Percentiles rank a stretch among this genome's conserved stretches.
Evolutionary conservation across 1,284 basidiomycete genomes (phyloP).

Genomic region (Heterobasidion annosum): DNA sequence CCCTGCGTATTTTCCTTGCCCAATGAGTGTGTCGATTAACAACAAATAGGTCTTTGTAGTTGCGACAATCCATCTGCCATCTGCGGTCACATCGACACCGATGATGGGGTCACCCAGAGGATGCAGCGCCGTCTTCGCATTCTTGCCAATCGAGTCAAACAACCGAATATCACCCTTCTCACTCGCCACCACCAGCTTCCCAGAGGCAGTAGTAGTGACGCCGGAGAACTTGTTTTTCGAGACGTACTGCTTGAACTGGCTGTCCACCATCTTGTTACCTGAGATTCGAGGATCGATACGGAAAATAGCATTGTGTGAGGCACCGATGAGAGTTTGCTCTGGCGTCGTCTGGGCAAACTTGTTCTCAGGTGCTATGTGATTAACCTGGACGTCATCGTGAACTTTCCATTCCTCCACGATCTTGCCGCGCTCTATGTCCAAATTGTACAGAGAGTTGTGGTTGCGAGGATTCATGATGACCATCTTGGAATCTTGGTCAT

Average conservation of each 20-base stretch:
- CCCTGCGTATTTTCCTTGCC: slow-evolving; percentile 84
- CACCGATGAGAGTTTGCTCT: slow-evolving; percentile 90
- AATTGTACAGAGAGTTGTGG: slow-evolving; percentile 80
- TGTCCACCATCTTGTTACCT: slow-evolving; percentile 91
- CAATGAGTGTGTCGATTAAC: slow-evolving; percentile 93
- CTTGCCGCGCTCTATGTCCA: slow-evolving; percentile 95
- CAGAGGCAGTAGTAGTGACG: slow-evolving; percentile 80
- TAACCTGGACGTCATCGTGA: slow-evolving; percentile 79
- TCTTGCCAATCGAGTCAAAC: slow-evolving; percentile 96
- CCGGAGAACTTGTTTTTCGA: slow-evolving; percentile 95
- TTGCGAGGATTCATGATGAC: slow-evolving; percentile 83
- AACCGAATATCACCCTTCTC: slow-evolving; percentile 96
- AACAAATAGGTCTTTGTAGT: slow-evolving; percentile 94
- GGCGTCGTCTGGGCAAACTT: slow-evolving; percentile 95
- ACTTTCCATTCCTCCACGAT: slow-evolving; percentile 99
- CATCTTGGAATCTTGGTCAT: slow-evolving; percentile 97
- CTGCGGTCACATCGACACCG: slow-evolving; percentile 90
- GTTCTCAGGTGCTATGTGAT: slow-evolving; percentile 86
- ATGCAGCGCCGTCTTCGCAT: slow-evolving; percentile 97
- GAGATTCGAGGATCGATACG: slow-evolving; percentile 92
- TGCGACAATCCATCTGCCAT: slow-evolving; percentile 93
- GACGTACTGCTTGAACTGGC: slow-evolving; percentile 94
- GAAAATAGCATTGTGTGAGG: slow-evolving; percentile 93
- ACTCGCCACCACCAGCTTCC: slow-evolving; percentile 88
- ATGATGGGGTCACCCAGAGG: slow-evolving; percentile 93